Evolutionary conservation across 2,329 filamentous ascomycete species (phyloP), one percentile per base, ranked within the genome.

Genomic region (Botryotinia globosa): DNA sequence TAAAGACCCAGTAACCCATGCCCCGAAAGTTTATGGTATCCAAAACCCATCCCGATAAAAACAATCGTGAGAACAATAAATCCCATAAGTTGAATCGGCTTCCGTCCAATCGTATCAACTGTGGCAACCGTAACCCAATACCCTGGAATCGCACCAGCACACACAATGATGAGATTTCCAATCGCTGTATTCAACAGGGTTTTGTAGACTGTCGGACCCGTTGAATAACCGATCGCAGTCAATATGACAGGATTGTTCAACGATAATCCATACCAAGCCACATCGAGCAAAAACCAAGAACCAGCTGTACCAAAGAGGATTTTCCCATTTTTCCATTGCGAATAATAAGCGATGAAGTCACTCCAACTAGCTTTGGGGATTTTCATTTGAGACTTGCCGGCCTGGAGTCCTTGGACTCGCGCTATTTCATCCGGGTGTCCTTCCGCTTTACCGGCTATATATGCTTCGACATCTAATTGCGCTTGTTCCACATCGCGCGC

Each of bases 111-210:
- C 1, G 87, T 93, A 81, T 96, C 93, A 74, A 94, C 89, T 0
- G 88, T 89, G 22, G 91, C 85, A 39, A 94, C 88, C 1, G 92
- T 92, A 20, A 91, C 87, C 92, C 92, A 94, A 83, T 94, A 95
- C 10, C 93, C 93, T 0, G 92, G 93, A 7, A 95, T 88, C 18
- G 92, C 90, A 68, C 92, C 92, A 14, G 92, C 92, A 77, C 91
- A 92, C 73, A 92, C 87, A 51, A 95, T 82, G 75, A 95, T 94
- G 73, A 94, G 87, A 81, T 93, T 93, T 37, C 92, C 93, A 3
- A 94, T 87, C 12, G 92, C 91, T 72, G 89, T 90, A 80, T 92
- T 92, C 81, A 89, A 89, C 75, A 94, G 86, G 73, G 88, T 87
- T 32, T 91, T 80, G 81, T 94, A 94, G 39, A 94, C 85, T 45